These are phyloP conservation scores for Tolypocladium nubicola DNA, from an alignment of 2,329 filamentous ascomycete genomes.

Conservation along the genomic window DNA sequence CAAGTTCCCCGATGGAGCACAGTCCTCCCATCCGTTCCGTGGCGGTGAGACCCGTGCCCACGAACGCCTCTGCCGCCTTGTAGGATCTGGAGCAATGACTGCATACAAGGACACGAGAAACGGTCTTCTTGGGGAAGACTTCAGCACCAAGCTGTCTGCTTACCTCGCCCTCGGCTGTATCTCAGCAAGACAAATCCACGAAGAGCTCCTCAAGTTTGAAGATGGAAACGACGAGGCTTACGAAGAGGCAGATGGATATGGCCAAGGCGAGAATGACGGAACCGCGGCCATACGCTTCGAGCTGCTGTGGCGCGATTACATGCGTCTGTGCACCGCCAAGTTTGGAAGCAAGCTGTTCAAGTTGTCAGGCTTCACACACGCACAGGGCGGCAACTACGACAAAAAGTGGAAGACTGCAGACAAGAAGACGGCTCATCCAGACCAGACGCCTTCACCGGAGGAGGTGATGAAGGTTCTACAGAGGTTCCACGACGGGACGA, in stretches of 20 bases:
- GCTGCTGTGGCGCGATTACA: conserved; percentile 71
- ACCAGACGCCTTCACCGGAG: conserved; percentile 29
- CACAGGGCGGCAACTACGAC: conserved; percentile 28
- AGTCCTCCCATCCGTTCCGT: conserved; percentile 53
- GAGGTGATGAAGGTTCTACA: conserved; percentile 38
- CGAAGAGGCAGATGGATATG: conserved; percentile 43
- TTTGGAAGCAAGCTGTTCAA: conserved; percentile 56
- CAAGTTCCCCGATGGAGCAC: conserved; percentile 36
- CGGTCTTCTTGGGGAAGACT: conserved; percentile 58
- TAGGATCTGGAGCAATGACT: conserved; percentile 49
- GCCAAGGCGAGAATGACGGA: conserved; percentile 60
- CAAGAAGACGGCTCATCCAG: conserved; percentile 13
- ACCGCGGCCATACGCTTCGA: conserved; percentile 62
- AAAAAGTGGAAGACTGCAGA: conserved; percentile 39
- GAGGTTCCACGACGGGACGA: conserved; percentile 55
- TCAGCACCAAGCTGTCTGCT: conserved; percentile 65
- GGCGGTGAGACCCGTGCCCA: conserved; percentile 56
- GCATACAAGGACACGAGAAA: conserved; percentile 63
- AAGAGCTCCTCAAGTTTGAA: conserved; percentile 57
- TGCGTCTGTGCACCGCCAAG: conserved; percentile 64
- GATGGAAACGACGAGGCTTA: conserved; percentile 40
- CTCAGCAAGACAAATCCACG: conserved; percentile 62
- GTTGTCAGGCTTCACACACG: conserved; percentile 50
- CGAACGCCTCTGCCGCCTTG: conserved; percentile 47
- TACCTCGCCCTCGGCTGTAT: conserved; percentile 64